phyloP scores from a whole-genome alignment of 768 basidiomycete species.

The Boletellus ananas region DNA sequence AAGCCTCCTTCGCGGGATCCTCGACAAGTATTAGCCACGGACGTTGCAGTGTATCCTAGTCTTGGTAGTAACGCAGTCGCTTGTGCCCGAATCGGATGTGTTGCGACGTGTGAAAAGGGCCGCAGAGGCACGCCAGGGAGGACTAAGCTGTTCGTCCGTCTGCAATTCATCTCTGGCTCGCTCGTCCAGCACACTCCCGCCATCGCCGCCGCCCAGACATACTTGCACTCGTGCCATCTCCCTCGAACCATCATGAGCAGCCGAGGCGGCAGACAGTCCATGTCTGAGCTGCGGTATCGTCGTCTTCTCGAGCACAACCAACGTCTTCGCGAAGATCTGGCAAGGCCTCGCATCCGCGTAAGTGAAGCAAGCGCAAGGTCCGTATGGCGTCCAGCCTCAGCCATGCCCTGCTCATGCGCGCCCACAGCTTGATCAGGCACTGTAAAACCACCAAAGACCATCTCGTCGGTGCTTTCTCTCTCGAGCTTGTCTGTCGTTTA shows the following conservation, averaged over 20 bases:
- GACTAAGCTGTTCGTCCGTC: too few species aligned
- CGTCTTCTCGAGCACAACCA: constrained; percentile 73
- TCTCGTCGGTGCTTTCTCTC: constrained; percentile 42
- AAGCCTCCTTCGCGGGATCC: constrained; percentile 32
- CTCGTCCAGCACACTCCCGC: not conserved
- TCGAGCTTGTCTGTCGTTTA: constrained; percentile 10
- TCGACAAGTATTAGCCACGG: constrained; percentile 32
- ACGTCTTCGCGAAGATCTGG: constrained; percentile 66
- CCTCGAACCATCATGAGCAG: constrained; percentile 45
- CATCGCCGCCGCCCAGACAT: not conserved
- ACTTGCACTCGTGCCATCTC: constrained; percentile 3
- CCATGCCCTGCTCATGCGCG: constrained; percentile 2
- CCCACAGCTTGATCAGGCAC: constrained; percentile 61
- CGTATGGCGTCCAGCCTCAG: constrained; percentile 21
- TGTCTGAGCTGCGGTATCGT: constrained; percentile 81
- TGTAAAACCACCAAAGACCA: constrained; percentile 73
- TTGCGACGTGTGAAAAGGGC: constrained; percentile 23
- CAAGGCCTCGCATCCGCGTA: constrained; percentile 64
- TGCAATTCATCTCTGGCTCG: constrained; percentile 3
- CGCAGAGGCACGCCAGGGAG: not conserved
- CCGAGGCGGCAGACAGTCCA: constrained; percentile 64
- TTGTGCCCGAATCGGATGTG: not conserved
- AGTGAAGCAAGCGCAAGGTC: constrained; percentile 70
- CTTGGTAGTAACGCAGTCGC: not conserved
- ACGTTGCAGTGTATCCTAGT: constrained; percentile 3